Percentiles rank a stretch among this genome's conserved stretches.
Evolutionary conservation across 306 rosid genomes (phyloP).

Genomic region (Ceratonia siliqua): DNA sequence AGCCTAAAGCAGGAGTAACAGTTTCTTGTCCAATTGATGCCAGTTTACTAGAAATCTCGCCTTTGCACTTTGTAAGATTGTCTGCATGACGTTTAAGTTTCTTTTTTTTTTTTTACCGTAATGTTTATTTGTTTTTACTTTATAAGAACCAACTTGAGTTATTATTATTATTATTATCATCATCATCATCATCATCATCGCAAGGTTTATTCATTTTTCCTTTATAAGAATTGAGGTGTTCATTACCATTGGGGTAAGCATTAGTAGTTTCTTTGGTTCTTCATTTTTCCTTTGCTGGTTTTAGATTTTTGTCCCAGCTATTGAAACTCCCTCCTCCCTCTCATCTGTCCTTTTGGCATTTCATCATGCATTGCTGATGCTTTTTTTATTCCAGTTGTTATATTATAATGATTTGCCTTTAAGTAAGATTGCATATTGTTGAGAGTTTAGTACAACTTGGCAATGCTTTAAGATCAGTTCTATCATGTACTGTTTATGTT

Average conservation of each 20-base stretch:
- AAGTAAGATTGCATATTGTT: neutral
- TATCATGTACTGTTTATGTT: neutral
- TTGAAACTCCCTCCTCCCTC: neutral
- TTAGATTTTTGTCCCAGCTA: slow-evolving; percentile 1
- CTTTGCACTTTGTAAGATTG: slow-evolving; percentile 2
- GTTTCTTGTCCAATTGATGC: slow-evolving; percentile 25
- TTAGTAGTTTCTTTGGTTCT: neutral
- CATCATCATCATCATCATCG: no score
- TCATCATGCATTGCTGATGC: slow-evolving; percentile 10
- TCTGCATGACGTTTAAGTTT: no score
- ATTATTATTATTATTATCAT: no score
- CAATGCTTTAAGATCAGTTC: slow-evolving; percentile 2
- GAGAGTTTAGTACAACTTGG: slow-evolving; percentile 22
- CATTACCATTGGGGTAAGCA: neutral
- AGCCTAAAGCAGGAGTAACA: slow-evolving; percentile 5
- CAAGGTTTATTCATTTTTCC: neutral
- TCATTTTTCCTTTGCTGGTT: neutral
- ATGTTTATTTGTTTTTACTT: slow-evolving; percentile 4
- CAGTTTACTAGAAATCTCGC: neutral
- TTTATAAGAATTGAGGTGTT: no score
- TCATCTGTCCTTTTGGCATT: slow-evolving; percentile 28
- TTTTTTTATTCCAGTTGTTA: slow-evolving; percentile 2
- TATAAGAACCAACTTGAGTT: neutral
- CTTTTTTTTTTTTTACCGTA: no score
- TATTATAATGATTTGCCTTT: slow-evolving; percentile 5